phyloP scores from a whole-genome alignment of 2,329 filamentous ascomycete species.

The Aspergillus niger region DNA sequence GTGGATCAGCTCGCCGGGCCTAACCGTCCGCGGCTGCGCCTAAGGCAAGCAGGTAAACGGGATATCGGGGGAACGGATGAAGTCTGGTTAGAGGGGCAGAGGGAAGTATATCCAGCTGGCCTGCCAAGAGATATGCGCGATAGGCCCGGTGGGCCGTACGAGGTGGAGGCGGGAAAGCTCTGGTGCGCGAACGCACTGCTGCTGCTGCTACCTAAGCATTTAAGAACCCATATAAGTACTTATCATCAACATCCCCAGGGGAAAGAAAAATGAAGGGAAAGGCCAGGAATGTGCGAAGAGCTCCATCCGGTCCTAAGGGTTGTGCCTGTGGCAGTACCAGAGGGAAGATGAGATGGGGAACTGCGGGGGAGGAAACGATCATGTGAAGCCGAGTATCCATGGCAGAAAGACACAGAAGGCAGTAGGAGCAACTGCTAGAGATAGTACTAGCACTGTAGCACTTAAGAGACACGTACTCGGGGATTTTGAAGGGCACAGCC shows the following conservation, averaged over 20 bases:
- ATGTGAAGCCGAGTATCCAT: background rate
- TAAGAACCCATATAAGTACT: background rate
- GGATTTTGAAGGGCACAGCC: background rate
- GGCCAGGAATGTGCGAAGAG: too few relatives aligned
- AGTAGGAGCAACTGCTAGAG: background rate
- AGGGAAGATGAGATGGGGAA: background rate
- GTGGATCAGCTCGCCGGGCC: slow-evolving; percentile 18
- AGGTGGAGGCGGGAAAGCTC: background rate
- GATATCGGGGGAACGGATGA: slow-evolving; percentile 39
- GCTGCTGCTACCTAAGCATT: background rate
- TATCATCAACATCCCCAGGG: background rate
- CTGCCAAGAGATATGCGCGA: slow-evolving; percentile 18
- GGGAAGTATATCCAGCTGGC: slow-evolving; percentile 7
- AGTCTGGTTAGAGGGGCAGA: slow-evolving; percentile 19
- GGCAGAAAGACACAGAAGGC: background rate
- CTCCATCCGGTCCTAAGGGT: background rate
- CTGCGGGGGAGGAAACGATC: background rate
- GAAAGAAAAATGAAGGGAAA: background rate
- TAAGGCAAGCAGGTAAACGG: slow-evolving; percentile 13
- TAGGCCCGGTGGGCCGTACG: slow-evolving; percentile 7
- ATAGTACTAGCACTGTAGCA: background rate
- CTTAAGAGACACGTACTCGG: background rate
- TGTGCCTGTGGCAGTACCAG: background rate
- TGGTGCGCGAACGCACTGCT: background rate
- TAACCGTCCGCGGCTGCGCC: slow-evolving; percentile 17